Evolutionary conservation across 2,329 filamentous ascomycete genomes (phyloP).

Genomic region (Ramichloridium luteum): DNA sequence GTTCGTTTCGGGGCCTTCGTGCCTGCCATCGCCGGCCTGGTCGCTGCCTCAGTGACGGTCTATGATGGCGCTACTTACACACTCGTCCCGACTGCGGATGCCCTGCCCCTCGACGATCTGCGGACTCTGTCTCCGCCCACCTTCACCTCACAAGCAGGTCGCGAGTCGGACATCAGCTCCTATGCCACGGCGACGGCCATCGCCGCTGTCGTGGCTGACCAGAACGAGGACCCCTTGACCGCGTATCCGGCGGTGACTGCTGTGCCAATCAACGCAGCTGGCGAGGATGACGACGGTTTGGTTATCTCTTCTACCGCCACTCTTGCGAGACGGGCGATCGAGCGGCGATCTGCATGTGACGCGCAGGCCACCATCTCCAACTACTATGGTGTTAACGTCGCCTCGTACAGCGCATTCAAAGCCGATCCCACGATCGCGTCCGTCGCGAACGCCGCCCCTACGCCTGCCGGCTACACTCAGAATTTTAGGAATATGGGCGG

Average conservation of each 20-base stretch:
- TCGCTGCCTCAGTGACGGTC: slow-evolving; percentile 1
- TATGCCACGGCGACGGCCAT: slow-evolving; percentile 7
- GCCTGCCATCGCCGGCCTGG: slow-evolving; percentile 4
- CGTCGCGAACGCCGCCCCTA: slow-evolving; percentile 4
- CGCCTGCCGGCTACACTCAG: slow-evolving; percentile 10
- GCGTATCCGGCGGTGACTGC: slow-evolving; percentile 5
- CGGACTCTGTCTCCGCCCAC: slow-evolving; percentile 6
- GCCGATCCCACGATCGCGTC: neutral
- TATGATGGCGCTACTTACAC: slow-evolving; percentile 2
- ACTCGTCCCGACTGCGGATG: slow-evolving; percentile 5
- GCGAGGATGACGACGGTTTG: slow-evolving; percentile 2
- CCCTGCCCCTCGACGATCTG: slow-evolving; percentile 6
- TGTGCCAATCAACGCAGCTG: slow-evolving; percentile 6
- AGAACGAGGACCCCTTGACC: slow-evolving; percentile 5
- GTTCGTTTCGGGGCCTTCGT: neutral
- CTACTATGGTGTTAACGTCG: slow-evolving; percentile 1
- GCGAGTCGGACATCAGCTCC: slow-evolving; percentile 4
- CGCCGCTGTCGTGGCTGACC: slow-evolving; percentile 1
- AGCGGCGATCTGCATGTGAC: slow-evolving; percentile 6
- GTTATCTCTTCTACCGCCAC: slow-evolving; percentile 1
- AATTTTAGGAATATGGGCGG: slow-evolving; percentile 11
- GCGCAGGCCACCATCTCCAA: slow-evolving; percentile 4
- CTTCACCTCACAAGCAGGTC: slow-evolving; percentile 4
- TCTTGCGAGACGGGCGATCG: slow-evolving; percentile 5
- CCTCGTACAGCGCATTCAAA: neutral